A percentile compares a stretch with the other conserved stretches of the same genome.
phyloP scores from a whole-genome alignment of 139 green algal species.

The Auxenochlorella protothecoides region DNA sequence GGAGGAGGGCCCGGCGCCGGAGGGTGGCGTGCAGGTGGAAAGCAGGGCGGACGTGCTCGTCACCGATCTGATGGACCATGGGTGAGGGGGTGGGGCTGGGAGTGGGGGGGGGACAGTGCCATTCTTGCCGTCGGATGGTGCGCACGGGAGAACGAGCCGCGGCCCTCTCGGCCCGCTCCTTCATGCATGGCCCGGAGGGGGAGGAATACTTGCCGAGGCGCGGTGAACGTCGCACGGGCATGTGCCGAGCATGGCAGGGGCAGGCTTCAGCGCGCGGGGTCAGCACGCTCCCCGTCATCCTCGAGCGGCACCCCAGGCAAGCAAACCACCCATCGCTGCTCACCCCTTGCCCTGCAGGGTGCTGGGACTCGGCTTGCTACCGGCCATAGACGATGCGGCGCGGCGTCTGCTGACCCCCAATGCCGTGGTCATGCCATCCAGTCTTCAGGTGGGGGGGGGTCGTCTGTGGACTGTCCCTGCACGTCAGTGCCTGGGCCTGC shows the following conservation, averaged over 20 bases:
- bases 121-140: no score
- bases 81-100: slow-evolving; percentile 3
- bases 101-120: background rate
- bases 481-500: background rate
- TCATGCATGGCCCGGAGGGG: no score
- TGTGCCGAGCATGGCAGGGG: no score
- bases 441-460: slow-evolving; percentile 12
- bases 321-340: background rate
- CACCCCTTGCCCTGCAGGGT: slow-evolving; percentile 10
- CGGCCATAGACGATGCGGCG: slow-evolving; percentile 35
- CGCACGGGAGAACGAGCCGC: no score
- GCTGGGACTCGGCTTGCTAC: slow-evolving; percentile 38
- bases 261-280: no score
- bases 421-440: slow-evolving; percentile 23
- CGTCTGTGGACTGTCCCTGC: background rate
- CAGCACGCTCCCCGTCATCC: no score
- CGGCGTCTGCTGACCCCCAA: slow-evolving; percentile 24
- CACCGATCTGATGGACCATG: slow-evolving; percentile 50
- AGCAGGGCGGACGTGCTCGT: slow-evolving; percentile 39
- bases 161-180: no score
- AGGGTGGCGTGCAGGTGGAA: background rate
- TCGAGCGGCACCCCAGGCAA: no score
- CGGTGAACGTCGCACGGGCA: no score
- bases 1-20: background rate
- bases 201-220: no score